These are phyloP conservation scores for Typha latifolia DNA, from an alignment of 176 grass and related monocot species.

Conservation along the genomic window DNA sequence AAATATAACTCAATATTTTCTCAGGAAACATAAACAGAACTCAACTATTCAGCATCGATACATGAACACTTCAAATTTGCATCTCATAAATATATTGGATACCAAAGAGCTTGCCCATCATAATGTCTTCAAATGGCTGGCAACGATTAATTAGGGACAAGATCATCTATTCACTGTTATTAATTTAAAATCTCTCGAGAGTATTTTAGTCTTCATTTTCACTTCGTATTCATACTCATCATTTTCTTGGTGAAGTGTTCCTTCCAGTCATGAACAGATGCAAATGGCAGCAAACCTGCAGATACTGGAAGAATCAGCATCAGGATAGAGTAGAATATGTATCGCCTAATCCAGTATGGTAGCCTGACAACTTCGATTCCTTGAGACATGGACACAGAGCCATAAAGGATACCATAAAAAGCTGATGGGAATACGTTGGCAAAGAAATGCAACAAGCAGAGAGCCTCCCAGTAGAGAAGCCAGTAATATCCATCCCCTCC, in stretches of 20 bases:
- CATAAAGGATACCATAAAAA: constrained; percentile 53
- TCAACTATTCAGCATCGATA: not conserved
- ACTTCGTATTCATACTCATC: not conserved
- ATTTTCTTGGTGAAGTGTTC: constrained; percentile 43
- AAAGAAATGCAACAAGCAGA: constrained; percentile 69
- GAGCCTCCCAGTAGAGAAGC: constrained; percentile 69
- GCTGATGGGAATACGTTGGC: constrained; percentile 64
- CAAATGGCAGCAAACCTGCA: constrained; percentile 79
- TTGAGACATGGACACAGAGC: constrained; percentile 36
- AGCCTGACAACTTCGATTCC: constrained; percentile 23
- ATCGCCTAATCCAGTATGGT: constrained; percentile 56
- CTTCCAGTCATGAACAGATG: constrained; percentile 48
- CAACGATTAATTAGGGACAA: not conserved
- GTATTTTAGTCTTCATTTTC: not conserved
- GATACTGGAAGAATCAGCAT: constrained; percentile 52
- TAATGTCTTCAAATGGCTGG: not conserved
- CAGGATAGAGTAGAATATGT: constrained; percentile 49
- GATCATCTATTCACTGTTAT: not conserved
- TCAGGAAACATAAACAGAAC: not conserved
- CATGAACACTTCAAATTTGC: not conserved
- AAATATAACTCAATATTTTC: not conserved
- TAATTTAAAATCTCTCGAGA: not conserved
- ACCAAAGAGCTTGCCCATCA: not conserved
- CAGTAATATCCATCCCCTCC: constrained; percentile 60
- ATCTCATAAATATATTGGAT: not conserved